Evolutionary conservation across 2,329 filamentous ascomycete species (phyloP).

Genomic region (Pseudogymnoascus sp.): DNA sequence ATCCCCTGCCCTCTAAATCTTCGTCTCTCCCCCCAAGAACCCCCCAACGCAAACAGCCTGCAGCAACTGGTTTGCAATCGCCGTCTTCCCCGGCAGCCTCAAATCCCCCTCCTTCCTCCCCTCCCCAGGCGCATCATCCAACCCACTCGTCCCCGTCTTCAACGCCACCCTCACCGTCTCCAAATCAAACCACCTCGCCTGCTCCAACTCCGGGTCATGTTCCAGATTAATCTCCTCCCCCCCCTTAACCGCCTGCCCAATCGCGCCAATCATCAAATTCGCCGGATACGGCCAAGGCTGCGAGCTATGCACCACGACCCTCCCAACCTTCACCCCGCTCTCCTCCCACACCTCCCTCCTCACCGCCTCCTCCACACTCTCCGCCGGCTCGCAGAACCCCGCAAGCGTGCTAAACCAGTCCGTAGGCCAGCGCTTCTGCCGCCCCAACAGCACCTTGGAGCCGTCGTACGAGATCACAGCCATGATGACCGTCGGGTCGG

Average conservation of each 20-base stretch:
- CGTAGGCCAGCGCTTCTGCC: slow-evolving; percentile 73
- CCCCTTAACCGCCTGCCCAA: slow-evolving; percentile 73
- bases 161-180: slow-evolving; percentile 75
- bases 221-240: slow-evolving; percentile 76
- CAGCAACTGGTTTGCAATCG: slow-evolving; percentile 87
- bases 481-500: slow-evolving; percentile 82
- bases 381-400: slow-evolving; percentile 77
- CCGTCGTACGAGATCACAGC: slow-evolving; percentile 78
- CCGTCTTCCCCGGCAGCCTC: slow-evolving; percentile 73
- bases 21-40: slow-evolving; percentile 42
- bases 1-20: slow-evolving; percentile 17
- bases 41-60: slow-evolving; percentile 65
- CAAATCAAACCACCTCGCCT: slow-evolving; percentile 78
- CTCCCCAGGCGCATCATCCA: slow-evolving; percentile 55
- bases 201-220: slow-evolving; percentile 85
- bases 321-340: slow-evolving; percentile 64
- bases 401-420: slow-evolving; percentile 85
- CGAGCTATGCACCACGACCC: slow-evolving; percentile 73
- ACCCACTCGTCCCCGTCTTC: slow-evolving; percentile 52
- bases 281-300: slow-evolving; percentile 85
- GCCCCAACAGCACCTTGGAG: slow-evolving; percentile 61
- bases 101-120: slow-evolving; percentile 70
- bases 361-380: slow-evolving; percentile 78
- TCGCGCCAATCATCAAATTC: slow-evolving; percentile 77
- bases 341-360: slow-evolving; percentile 82